phyloP scores from a whole-genome alignment of 2,329 filamentous ascomycete species.

The Dothistroma septosporum region DNA sequence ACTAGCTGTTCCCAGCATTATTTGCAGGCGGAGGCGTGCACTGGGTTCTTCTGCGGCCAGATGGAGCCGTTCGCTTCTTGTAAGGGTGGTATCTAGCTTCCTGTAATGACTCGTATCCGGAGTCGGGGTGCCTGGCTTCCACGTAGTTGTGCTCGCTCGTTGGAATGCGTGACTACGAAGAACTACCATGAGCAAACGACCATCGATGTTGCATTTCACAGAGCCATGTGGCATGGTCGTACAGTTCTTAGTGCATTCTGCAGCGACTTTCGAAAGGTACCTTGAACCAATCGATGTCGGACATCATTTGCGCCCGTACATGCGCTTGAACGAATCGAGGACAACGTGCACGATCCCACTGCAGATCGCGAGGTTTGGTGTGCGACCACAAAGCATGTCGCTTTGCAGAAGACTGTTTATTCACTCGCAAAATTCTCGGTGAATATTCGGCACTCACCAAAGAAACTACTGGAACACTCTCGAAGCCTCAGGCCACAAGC shows the following conservation, averaged over 20 bases:
- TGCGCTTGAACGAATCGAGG: background rate
- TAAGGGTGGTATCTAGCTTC: constrained; percentile 4
- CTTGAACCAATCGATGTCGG: background rate
- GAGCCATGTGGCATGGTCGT: constrained; percentile 2
- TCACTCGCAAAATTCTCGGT: background rate
- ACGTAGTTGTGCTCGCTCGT: background rate
- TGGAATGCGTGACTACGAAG: background rate
- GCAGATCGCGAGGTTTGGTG: background rate
- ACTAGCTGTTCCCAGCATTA: constrained; percentile 3
- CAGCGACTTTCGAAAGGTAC: background rate
- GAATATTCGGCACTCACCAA: background rate
- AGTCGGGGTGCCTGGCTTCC: background rate
- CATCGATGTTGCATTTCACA: background rate
- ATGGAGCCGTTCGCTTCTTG: background rate
- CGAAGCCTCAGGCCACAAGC: background rate
- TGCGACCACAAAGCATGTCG: background rate
- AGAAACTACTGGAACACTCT: background rate
- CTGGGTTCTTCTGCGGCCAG: constrained; percentile 1
- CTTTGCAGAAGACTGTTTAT: background rate
- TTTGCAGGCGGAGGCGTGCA: background rate
- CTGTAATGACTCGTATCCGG: constrained; percentile 1
- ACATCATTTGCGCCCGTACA: background rate
- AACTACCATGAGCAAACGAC: background rate
- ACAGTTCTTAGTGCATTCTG: constrained; percentile 6
- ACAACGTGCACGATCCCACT: background rate